phyloP scores from a whole-genome alignment of 1,139 yeast genomes.

The Candida glucosophila region DNA sequence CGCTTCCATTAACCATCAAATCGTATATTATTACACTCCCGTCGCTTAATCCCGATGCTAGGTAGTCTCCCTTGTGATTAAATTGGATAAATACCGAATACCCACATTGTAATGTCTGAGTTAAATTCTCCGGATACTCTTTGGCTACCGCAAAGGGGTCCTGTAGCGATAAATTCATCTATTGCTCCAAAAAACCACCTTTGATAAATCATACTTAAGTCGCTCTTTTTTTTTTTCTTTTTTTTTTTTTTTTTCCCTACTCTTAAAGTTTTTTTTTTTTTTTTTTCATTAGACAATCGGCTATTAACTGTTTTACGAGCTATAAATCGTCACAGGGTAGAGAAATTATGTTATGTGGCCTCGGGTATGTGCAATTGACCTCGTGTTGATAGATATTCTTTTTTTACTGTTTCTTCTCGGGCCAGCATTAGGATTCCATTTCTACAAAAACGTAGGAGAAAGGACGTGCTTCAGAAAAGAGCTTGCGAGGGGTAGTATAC shows the following conservation, averaged over 20 bases:
- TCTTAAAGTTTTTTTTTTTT: no score
- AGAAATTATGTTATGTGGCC: no score
- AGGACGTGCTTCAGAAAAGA: slow-evolving; percentile 63
- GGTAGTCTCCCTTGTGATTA: slow-evolving; percentile 73
- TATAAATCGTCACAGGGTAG: no score
- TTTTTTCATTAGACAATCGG: no score
- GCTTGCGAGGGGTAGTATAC: slow-evolving; percentile 47
- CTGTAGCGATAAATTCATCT: slow-evolving; percentile 74
- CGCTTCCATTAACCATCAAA: slow-evolving; percentile 46
- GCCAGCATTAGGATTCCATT: no score
- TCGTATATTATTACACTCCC: slow-evolving; percentile 79
- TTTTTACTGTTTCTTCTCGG: no score
- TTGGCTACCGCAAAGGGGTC: slow-evolving; percentile 92
- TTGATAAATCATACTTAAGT: neutral
- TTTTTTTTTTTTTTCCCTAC: slow-evolving; percentile 1
- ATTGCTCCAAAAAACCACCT: neutral
- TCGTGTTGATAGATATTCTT: no score
- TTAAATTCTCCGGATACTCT: slow-evolving; percentile 81
- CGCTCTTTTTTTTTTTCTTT: neutral
- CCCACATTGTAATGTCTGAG: slow-evolving; percentile 57
- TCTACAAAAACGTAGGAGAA: slow-evolving; percentile 49
- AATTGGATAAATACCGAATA: slow-evolving; percentile 71
- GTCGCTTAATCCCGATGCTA: slow-evolving; percentile 77
- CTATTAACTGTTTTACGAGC: no score
- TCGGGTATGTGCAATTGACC: no score